These are phyloP conservation scores for Periconia sp. DNA, from an alignment of 2,329 filamentous ascomycete genomes.

Conservation along the genomic window DNA sequence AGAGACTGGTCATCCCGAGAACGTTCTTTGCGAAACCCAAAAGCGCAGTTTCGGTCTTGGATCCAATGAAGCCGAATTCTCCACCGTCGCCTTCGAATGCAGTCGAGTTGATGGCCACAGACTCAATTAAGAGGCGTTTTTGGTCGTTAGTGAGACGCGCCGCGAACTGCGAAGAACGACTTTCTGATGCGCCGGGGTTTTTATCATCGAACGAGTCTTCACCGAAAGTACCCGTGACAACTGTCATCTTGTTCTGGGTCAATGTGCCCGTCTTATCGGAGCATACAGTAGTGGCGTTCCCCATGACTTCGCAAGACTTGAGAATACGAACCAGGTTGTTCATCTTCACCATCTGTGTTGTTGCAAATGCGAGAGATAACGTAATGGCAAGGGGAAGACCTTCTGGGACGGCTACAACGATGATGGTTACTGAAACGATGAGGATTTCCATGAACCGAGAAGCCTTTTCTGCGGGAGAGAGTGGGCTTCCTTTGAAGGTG, in stretches of 20 bases:
- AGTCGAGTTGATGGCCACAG: constrained; percentile 48
- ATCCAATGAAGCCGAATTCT: constrained; percentile 56
- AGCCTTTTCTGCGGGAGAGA: constrained; percentile 33
- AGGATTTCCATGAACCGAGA: constrained; percentile 43
- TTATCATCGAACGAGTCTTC: constrained; percentile 51
- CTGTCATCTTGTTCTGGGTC: constrained; percentile 47
- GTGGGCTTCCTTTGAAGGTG: constrained; percentile 23
- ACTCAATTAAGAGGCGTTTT: constrained; percentile 22
- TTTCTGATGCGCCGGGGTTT: constrained; percentile 51
- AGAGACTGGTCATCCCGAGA: constrained; percentile 52
- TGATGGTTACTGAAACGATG: constrained; percentile 43
- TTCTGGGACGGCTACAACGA: constrained; percentile 44
- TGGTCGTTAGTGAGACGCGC: constrained; percentile 45
- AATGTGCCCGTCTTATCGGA: constrained; percentile 42
- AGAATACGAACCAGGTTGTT: constrained; percentile 41
- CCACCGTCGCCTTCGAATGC: constrained; percentile 52
- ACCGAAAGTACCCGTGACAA: constrained; percentile 40
- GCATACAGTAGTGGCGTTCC: constrained; percentile 40
- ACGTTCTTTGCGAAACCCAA: constrained; percentile 53
- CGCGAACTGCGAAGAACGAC: constrained; percentile 45
- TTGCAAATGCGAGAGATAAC: constrained; percentile 32
- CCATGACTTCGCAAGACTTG: constrained; percentile 39
- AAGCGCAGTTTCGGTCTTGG: constrained; percentile 59
- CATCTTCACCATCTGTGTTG: constrained; percentile 35
- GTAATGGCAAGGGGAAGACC: constrained; percentile 36